These are phyloP conservation scores for Trichophyton verrucosum DNA, from an alignment of 2,329 filamentous ascomycete genomes.

Conservation along the genomic window DNA sequence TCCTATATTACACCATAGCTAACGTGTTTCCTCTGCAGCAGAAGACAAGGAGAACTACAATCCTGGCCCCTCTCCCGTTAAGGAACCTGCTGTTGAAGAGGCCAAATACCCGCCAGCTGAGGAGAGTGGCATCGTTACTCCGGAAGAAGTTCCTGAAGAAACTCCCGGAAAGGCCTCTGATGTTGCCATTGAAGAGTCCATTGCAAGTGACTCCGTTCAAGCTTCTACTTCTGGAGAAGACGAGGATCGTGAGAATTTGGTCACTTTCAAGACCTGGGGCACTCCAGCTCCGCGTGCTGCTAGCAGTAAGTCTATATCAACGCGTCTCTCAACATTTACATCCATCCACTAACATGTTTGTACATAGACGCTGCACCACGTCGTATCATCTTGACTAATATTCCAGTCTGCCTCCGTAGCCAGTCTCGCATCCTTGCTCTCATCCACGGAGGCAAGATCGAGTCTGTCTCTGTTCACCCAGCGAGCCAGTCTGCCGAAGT, in stretches of 20 bases:
- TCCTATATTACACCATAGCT: not conserved
- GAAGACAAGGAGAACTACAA: not conserved
- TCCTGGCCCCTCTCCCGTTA: not conserved
- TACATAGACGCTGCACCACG: constrained; percentile 8
- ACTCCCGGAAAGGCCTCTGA: not conserved
- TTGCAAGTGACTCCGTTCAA: too few relatives aligned
- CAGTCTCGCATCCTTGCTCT: constrained; percentile 26
- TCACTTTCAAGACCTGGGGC: constrained; percentile 24
- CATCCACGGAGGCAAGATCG: constrained; percentile 29
- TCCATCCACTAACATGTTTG: constrained; percentile 2
- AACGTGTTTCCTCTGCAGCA: not conserved
- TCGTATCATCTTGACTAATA: constrained; percentile 24
- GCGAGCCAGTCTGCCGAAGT: constrained; percentile 20
- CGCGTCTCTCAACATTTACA: not conserved
- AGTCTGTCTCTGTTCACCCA: constrained; percentile 18
- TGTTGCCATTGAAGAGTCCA: too few relatives aligned
- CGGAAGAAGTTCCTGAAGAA: not conserved
- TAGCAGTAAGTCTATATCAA: constrained; percentile 16
- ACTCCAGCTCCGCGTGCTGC: constrained; percentile 17
- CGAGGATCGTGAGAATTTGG: constrained; percentile 22
- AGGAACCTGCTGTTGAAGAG: not conserved
- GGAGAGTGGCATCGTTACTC: not conserved
- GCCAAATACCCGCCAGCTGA: not conserved
- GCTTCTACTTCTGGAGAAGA: not conserved
- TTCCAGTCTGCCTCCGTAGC: constrained; percentile 23